These are phyloP conservation scores for Aspergillus campestris DNA, from an alignment of 495 filamentous ascomycete species.

Conservation along the genomic window DNA sequence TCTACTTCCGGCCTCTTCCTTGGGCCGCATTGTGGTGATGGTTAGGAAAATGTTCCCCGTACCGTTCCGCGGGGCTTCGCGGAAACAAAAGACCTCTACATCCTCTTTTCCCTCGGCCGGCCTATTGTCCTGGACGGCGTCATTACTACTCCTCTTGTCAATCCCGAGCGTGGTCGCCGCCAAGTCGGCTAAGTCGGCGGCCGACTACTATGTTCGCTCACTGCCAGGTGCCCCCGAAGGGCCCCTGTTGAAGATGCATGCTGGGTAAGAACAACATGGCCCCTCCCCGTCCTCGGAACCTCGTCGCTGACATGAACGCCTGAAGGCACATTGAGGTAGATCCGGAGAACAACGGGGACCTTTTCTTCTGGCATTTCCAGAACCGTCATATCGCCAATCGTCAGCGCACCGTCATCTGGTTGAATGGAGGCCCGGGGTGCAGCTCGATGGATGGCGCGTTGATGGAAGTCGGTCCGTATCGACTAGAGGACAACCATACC, in stretches of 20 bases:
- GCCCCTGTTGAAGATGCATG: constrained; percentile 90
- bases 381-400: constrained; percentile 90
- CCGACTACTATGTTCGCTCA: constrained; percentile 80
- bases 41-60: constrained; percentile 13
- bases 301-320: constrained; percentile 18
- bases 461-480: constrained; percentile 96
- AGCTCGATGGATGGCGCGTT: constrained; percentile 94
- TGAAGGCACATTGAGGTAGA: constrained; percentile 84
- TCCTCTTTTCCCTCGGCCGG: background rate
- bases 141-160: constrained; percentile 18
- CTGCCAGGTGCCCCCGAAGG: constrained; percentile 81
- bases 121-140: constrained; percentile 17
- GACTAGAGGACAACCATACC: constrained; percentile 66
- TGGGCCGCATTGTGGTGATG: no score
- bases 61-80: constrained; percentile 10
- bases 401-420: constrained; percentile 90
- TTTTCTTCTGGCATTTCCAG: constrained; percentile 98
- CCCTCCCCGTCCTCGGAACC: background rate
- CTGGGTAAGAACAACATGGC: constrained; percentile 57
- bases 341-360: constrained; percentile 72
- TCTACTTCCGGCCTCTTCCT: background rate
- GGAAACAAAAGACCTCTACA: constrained; percentile 4
- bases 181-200: constrained; percentile 52
- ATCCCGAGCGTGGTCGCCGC: constrained; percentile 24
- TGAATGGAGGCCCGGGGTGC: constrained; percentile 94